These are phyloP conservation scores for Xerocomellus amylosporus DNA, from an alignment of 768 basidiomycete genomes.

Conservation along the genomic window DNA sequence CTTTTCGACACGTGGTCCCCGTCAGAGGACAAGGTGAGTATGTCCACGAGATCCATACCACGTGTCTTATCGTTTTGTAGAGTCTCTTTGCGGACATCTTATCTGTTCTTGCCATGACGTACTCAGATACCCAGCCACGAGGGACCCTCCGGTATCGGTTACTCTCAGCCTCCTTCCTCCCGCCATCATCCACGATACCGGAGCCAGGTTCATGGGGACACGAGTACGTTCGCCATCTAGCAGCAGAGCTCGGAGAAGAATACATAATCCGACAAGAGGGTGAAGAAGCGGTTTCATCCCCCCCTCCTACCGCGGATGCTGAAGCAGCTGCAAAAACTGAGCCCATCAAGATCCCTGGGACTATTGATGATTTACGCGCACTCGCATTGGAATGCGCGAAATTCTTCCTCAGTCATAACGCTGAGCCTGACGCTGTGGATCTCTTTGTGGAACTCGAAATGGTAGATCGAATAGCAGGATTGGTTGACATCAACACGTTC, in stretches of 20 bases:
- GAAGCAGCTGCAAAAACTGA: conserved; percentile 32
- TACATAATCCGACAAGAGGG: conserved; percentile 69
- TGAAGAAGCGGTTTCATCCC: conserved; percentile 31
- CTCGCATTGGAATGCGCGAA: conserved; percentile 83
- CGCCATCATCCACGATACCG: conserved; percentile 61
- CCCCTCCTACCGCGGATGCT: conserved; percentile 26
- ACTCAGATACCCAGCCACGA: conserved; percentile 95
- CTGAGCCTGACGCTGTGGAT: conserved; percentile 98
- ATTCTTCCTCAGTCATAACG: conserved; percentile 91
- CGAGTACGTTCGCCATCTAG: conserved; percentile 96
- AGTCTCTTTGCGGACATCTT: conserved; percentile 95
- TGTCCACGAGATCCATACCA: not conserved
- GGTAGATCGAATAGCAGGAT: conserved; percentile 67
- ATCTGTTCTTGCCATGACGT: conserved; percentile 98
- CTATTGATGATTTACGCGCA: conserved; percentile 68
- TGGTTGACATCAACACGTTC: conserved; percentile 88
- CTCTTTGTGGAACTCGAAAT: conserved; percentile 91
- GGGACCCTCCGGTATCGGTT: conserved; percentile 94
- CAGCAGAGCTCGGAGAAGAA: conserved; percentile 95
- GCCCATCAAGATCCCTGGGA: conserved; percentile 41
- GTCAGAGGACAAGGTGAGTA: conserved; percentile 63
- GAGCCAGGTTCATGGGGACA: conserved; percentile 99
- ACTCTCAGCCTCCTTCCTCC: conserved; percentile 68
- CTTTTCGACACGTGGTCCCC: conserved; percentile 79
- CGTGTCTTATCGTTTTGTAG: conserved; percentile 38